Conservation (phyloP, 1,284 basidiomycete genomes). For the Sanghuangporus weigelae region DNA sequence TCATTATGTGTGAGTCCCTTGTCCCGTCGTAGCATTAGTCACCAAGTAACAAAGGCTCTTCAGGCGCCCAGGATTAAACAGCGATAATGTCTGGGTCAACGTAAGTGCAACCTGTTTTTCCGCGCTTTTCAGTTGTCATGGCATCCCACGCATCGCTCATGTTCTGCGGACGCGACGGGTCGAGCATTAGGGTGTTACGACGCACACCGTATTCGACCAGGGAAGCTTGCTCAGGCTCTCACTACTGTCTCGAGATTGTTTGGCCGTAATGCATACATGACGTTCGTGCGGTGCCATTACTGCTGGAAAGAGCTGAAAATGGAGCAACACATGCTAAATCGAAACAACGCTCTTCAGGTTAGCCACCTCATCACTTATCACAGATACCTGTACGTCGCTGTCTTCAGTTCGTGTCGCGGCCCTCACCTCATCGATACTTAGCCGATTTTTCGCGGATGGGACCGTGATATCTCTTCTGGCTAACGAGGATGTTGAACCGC, state of each 20-base stretch:
- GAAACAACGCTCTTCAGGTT: slow-evolving; percentile 35
- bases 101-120: slow-evolving; percentile 38
- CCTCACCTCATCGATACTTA: slow-evolving; percentile 26
- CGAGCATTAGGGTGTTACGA: too few relatives aligned
- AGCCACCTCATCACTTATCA: slow-evolving; percentile 79
- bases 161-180: too few relatives aligned
- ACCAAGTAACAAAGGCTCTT: slow-evolving; percentile 10
- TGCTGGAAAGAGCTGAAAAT: not conserved
- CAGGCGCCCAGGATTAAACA: slow-evolving; percentile 70
- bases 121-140: too few relatives aligned
- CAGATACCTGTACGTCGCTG: slow-evolving; percentile 62
- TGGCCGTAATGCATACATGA: too few relatives aligned
- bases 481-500: slow-evolving; percentile 74
- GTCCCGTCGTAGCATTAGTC: slow-evolving; percentile 15
- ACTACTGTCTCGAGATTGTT: too few relatives aligned
- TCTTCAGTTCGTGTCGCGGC: not conserved
- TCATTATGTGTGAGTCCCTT: slow-evolving; percentile 64
- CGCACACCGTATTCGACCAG: too few relatives aligned
- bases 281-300: too few relatives aligned
- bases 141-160: too few relatives aligned
- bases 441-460: slow-evolving; percentile 87
- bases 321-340: not conserved
- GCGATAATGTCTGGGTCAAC: slow-evolving; percentile 78
- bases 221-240: too few relatives aligned
- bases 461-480: slow-evolving; percentile 82